Conservation (phyloP, 1,139 yeast species). For the Kurtzmaniella quercitrusa region DNA sequence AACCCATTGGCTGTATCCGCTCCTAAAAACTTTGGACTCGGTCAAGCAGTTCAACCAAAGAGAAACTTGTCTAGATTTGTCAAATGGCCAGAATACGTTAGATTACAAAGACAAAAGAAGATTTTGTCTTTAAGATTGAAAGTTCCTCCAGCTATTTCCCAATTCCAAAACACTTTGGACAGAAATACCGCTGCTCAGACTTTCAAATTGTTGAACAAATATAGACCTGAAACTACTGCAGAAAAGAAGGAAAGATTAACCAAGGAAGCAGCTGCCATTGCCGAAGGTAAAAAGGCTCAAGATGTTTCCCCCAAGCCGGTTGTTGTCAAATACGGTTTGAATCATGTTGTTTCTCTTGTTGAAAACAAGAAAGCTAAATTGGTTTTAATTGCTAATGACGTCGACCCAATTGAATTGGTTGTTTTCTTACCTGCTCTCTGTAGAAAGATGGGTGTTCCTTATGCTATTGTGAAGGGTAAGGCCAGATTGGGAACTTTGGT, state of each 20-base stretch:
- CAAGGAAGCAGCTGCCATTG: constrained; percentile 97
- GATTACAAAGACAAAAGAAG: constrained; percentile 85
- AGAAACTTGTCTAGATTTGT: constrained; percentile 77
- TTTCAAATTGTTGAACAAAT: constrained; percentile 94
- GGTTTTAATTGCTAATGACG: constrained; percentile 96
- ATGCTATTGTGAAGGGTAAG: constrained; percentile 97
- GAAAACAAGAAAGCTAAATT: constrained; percentile 98
- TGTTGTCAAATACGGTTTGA: constrained; percentile 94
- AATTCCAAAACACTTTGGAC: constrained; percentile 92
- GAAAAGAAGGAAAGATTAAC: constrained; percentile 99
- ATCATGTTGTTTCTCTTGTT: constrained; percentile 93
- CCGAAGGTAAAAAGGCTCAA: constrained; percentile 94
- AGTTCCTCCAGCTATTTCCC: constrained; percentile 98
- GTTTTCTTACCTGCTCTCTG: constrained; percentile 96
- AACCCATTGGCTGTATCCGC: constrained; percentile 41
- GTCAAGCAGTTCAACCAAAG: constrained; percentile 41
- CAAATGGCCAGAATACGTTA: constrained; percentile 97
- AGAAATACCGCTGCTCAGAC: constrained; percentile 97
- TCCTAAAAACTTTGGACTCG: constrained; percentile 41
- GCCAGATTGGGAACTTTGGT: constrained; percentile 97
- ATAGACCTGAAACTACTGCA: constrained; percentile 95
- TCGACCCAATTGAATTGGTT: constrained; percentile 97
- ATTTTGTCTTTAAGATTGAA: constrained; percentile 89
- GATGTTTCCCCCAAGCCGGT: constrained; percentile 95
- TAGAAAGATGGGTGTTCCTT: constrained; percentile 99